Percentiles rank a stretch among this genome's conserved stretches.
phyloP scores from a whole-genome alignment of 2,329 filamentous ascomycete species.

The Arthrobotrys sphaeroides region DNA sequence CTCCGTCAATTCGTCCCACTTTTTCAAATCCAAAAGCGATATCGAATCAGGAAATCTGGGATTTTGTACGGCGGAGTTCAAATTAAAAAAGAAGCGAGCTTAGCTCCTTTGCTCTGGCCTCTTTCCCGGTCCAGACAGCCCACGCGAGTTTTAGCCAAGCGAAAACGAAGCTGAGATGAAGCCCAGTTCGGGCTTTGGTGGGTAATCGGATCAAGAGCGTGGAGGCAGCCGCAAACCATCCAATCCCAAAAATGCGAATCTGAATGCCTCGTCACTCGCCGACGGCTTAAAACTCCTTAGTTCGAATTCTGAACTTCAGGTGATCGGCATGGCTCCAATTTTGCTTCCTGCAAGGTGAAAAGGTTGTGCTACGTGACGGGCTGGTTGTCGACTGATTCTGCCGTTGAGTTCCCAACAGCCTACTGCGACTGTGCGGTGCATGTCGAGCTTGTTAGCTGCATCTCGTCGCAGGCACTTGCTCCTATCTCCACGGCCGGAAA shows the following conservation, averaged over 20 bases:
- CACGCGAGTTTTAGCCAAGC: slow-evolving; percentile 50
- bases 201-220: slow-evolving; percentile 45
- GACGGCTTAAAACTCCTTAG: slow-evolving; percentile 32
- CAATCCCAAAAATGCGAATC: background rate
- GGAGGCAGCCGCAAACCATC: slow-evolving; percentile 40
- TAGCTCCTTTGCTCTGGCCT: slow-evolving; percentile 28
- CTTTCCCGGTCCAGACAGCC: slow-evolving; percentile 37
- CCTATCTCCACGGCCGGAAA: slow-evolving; percentile 9
- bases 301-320: slow-evolving; percentile 19
- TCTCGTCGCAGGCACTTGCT: background rate
- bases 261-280: slow-evolving; percentile 28
- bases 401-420: slow-evolving; percentile 12
- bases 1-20: slow-evolving; percentile 39
- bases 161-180: slow-evolving; percentile 35
- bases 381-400: slow-evolving; percentile 13
- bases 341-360: slow-evolving; percentile 48
- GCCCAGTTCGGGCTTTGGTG: slow-evolving; percentile 10
- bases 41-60: slow-evolving; percentile 4
- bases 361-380: slow-evolving; percentile 41
- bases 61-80: background rate
- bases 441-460: slow-evolving; percentile 5
- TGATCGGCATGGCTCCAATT: slow-evolving; percentile 48
- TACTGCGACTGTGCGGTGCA: slow-evolving; percentile 14
- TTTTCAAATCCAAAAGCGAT: slow-evolving; percentile 9
- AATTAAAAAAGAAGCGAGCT: slow-evolving; percentile 41